Percentiles rank a stretch among this genome's conserved stretches.
Conservation (phyloP, 345 rosid species). For the Eucalyptus polybractea region DNA sequence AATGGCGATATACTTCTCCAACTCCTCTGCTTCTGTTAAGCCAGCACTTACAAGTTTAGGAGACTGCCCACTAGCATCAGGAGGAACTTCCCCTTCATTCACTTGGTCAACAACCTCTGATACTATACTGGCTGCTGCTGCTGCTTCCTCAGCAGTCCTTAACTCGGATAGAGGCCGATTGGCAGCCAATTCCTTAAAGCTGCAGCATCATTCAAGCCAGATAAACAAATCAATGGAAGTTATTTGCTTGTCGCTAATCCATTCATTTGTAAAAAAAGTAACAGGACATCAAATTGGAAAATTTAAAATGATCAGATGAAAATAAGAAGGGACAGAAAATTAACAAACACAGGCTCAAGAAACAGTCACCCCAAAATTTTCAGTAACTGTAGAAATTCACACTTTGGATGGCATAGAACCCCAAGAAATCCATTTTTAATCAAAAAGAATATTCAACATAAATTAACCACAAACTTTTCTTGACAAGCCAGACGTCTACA, state of each 20-base stretch:
- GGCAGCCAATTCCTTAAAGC: slow-evolving; percentile 80
- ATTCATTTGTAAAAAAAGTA: not conserved
- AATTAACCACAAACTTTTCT: not conserved
- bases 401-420: not conserved
- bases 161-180: slow-evolving; percentile 75
- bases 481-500: not conserved
- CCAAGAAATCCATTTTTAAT: not conserved
- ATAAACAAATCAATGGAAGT: not conserved
- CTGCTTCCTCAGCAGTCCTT: slow-evolving; percentile 59
- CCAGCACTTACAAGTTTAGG: slow-evolving; percentile 55
- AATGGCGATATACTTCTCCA: slow-evolving; percentile 72
- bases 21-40: slow-evolving; percentile 76
- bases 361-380: not conserved
- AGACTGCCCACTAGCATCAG: slow-evolving; percentile 42
- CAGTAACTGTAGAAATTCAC: not conserved
- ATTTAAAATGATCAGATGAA: not conserved
- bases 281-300: not conserved
- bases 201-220: slow-evolving; percentile 9
- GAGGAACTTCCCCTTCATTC: slow-evolving; percentile 45
- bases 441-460: not conserved
- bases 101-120: slow-evolving; percentile 30
- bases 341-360: not conserved
- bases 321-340: not conserved
- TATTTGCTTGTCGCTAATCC: not conserved
- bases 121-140: slow-evolving; percentile 10